Percentiles rank a stretch among this genome's conserved stretches.
Evolutionary conservation across 805 yeast genomes (phyloP).

Genomic region (Kluyveromyces siamensis): DNA sequence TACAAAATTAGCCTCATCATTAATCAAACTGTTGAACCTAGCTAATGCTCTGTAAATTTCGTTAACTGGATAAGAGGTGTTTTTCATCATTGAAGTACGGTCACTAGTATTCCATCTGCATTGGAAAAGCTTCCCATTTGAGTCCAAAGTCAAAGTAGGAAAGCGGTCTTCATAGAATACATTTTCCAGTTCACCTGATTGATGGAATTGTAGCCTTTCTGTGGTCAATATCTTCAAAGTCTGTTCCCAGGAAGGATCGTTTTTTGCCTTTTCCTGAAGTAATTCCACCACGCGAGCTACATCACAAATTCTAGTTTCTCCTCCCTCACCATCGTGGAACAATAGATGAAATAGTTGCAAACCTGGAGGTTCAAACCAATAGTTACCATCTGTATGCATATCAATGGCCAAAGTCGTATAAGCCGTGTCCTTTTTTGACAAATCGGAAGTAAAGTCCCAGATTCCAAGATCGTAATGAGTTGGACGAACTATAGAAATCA

Average conservation of each 20-base stretch:
- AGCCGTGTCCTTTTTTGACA: conserved; percentile 61
- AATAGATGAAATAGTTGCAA: conserved; percentile 59
- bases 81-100: conserved; percentile 48
- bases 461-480: conserved; percentile 68
- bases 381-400: conserved; percentile 66
- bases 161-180: conserved; percentile 46
- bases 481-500: conserved; percentile 50
- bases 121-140: conserved; percentile 44
- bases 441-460: conserved; percentile 69
- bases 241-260: conserved; percentile 20
- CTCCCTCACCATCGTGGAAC: conserved; percentile 57
- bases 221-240: conserved; percentile 38
- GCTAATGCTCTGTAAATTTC: conserved; percentile 47
- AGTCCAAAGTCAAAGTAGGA: conserved; percentile 50
- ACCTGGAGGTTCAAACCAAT: conserved; percentile 67
- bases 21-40: conserved; percentile 46
- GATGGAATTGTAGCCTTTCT: conserved; percentile 55
- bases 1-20: conserved; percentile 40
- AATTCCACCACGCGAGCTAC: conserved; percentile 52
- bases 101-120: conserved; percentile 68
- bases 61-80: conserved; percentile 35
- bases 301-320: conserved; percentile 58
- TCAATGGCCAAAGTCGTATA: conserved; percentile 59
- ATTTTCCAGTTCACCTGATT: conserved; percentile 63
- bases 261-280: conserved; percentile 39